Evolutionary conservation across 2,329 filamentous ascomycete species (phyloP).

Genomic region (Trichoderma sp.): DNA sequence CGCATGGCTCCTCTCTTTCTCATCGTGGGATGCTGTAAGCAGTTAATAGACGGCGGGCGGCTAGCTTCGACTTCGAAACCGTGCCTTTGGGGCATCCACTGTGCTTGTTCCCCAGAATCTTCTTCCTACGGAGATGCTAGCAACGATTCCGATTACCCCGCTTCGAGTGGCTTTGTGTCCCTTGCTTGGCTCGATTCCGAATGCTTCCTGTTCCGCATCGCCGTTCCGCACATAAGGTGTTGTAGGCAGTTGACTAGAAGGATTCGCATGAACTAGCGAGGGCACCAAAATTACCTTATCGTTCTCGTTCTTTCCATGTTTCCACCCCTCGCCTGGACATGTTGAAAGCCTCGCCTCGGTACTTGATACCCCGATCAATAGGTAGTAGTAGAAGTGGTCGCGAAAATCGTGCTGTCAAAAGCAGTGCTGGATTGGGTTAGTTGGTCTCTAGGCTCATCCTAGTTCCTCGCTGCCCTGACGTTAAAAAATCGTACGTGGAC

Average conservation of each 20-base stretch:
- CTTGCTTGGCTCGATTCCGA: not conserved
- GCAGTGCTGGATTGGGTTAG: not conserved
- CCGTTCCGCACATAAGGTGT: not conserved
- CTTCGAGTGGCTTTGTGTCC: conserved; percentile 1
- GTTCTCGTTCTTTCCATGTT: not conserved
- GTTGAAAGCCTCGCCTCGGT: not conserved
- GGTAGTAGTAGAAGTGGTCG: not conserved
- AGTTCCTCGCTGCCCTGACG: not conserved
- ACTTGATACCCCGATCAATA: not conserved
- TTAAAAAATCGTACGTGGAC: conserved; percentile 14
- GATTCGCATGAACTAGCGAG: not conserved
- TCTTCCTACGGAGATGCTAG: not conserved
- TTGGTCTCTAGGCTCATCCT: not conserved
- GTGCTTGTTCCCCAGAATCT: not conserved
- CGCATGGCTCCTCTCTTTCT: not conserved
- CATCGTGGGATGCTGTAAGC: not conserved
- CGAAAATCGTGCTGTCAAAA: not conserved
- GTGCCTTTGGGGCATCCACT: not conserved
- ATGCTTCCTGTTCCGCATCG: conserved; percentile 3
- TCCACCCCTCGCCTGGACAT: not conserved
- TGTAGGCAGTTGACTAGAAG: not conserved
- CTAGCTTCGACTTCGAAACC: not conserved
- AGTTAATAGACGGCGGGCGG: not conserved
- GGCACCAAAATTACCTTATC: not conserved
- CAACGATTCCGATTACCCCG: conserved; percentile 16